A percentile compares a stretch with the other conserved stretches of the same genome.
These are phyloP conservation scores for Rhizopogon hawkerae DNA, from an alignment of 1,284 basidiomycete species.

Conservation along the genomic window DNA sequence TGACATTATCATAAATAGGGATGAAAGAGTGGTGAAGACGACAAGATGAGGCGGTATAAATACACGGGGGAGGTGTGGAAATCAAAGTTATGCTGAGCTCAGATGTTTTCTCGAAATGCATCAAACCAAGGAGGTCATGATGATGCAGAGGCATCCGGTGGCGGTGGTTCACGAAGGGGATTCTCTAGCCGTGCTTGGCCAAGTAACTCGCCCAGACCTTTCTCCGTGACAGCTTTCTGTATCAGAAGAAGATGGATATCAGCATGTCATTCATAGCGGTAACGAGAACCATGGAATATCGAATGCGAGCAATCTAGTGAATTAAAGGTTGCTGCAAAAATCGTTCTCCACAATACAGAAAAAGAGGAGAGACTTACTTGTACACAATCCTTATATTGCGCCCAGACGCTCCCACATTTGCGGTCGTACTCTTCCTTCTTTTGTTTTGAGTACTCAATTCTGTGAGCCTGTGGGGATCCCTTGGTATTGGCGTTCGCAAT, in stretches of 20 bases:
- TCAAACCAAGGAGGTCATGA: constrained; percentile 7
- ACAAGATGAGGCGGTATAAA: too few relatives aligned
- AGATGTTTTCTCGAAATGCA: neutral
- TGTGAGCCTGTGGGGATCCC: constrained; percentile 28
- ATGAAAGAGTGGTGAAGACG: too few relatives aligned
- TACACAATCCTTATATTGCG: constrained; percentile 72
- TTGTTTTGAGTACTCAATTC: constrained; percentile 35
- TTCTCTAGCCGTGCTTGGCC: constrained; percentile 77
- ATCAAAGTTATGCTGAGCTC: too few relatives aligned
- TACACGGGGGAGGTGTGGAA: too few relatives aligned
- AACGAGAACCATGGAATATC: neutral
- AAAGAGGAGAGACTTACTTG: constrained; percentile 37
- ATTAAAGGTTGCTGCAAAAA: neutral
- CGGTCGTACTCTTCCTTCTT: constrained; percentile 77
- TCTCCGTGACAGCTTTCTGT: constrained; percentile 76
- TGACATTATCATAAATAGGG: too few relatives aligned
- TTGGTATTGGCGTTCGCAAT: constrained; percentile 39
- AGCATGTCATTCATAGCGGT: neutral
- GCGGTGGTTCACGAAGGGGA: constrained; percentile 51
- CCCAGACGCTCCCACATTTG: constrained; percentile 77
- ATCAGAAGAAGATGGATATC: neutral
- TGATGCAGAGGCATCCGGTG: constrained; percentile 12
- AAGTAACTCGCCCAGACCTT: constrained; percentile 68
- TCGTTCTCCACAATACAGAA: neutral
- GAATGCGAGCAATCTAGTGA: constrained; percentile 1